phyloP scores from a whole-genome alignment of 2,329 filamentous ascomycete species.

The Elsinoe batatas region DNA sequence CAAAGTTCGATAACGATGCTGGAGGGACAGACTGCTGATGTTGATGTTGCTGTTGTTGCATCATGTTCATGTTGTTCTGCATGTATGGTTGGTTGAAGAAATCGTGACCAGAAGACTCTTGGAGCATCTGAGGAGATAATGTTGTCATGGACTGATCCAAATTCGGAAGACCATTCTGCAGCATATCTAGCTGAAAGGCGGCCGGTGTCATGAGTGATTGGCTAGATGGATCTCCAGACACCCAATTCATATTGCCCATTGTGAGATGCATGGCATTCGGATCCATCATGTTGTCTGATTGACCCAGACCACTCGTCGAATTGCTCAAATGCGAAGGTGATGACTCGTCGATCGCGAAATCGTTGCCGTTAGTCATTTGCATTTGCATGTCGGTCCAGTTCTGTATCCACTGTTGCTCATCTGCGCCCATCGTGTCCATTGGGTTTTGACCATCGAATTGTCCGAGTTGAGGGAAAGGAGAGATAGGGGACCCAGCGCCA shows the following conservation, averaged over 20 bases:
- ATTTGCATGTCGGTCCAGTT: constrained; percentile 66
- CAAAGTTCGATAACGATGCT: constrained; percentile 48
- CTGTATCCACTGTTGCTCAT: constrained; percentile 77
- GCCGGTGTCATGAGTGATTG: constrained; percentile 56
- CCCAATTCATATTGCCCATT: constrained; percentile 39
- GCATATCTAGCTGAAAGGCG: constrained; percentile 66
- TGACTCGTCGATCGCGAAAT: constrained; percentile 80
- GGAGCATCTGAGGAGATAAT: constrained; percentile 65
- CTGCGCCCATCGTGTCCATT: constrained; percentile 40
- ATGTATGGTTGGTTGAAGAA: constrained; percentile 62
- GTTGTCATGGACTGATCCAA: constrained; percentile 59
- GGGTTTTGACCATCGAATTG: constrained; percentile 36
- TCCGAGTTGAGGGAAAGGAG: constrained; percentile 40
- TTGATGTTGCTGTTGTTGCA: constrained; percentile 38
- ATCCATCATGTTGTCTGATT: constrained; percentile 86
- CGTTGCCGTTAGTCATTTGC: constrained; percentile 49
- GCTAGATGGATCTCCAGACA: constrained; percentile 59
- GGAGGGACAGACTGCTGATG: constrained; percentile 38
- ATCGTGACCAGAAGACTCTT: constrained; percentile 60
- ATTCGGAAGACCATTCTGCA: constrained; percentile 65
- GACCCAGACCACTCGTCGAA: constrained; percentile 72
- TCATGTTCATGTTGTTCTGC: constrained; percentile 54
- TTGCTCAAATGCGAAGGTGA: constrained; percentile 96
- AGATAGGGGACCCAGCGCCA: constrained; percentile 45
- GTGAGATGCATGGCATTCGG: constrained; percentile 35